These are phyloP conservation scores for Eucalyptus tenuipes DNA, from an alignment of 345 rosid species.

Conservation along the genomic window DNA sequence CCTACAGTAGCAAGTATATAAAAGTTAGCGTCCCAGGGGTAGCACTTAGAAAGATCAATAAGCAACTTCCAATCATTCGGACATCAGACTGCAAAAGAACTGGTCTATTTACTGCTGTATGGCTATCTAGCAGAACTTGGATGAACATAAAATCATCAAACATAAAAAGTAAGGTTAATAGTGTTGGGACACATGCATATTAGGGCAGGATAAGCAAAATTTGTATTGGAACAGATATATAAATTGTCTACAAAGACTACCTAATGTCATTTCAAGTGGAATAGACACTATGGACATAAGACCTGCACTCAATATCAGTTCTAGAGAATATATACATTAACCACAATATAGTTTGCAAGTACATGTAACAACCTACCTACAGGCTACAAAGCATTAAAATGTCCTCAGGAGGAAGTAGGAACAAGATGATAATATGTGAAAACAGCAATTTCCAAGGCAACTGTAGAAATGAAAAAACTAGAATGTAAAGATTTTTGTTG, in stretches of 20 bases:
- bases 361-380: not conserved
- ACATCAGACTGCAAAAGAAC: not conserved
- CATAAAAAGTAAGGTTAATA: not conserved
- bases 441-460: not conserved
- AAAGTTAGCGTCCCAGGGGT: not conserved
- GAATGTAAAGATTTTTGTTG: not conserved
- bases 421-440: not conserved
- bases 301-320: not conserved
- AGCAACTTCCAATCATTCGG: not conserved
- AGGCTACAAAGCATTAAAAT: not conserved
- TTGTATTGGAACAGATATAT: not conserved
- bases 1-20: constrained; percentile 25
- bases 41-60: not conserved
- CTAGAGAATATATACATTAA: not conserved
- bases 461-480: not conserved
- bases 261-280: not conserved
- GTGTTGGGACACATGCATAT: not conserved
- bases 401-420: not conserved
- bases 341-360: not conserved
- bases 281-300: not conserved
- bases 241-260: not conserved
- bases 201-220: not conserved
- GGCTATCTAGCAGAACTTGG: not conserved
- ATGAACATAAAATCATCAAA: not conserved
- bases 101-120: not conserved